Base-by-base conservation (phyloP, 2,329 filamentous ascomycete species). In the Endocalyx cinctus region DNA sequence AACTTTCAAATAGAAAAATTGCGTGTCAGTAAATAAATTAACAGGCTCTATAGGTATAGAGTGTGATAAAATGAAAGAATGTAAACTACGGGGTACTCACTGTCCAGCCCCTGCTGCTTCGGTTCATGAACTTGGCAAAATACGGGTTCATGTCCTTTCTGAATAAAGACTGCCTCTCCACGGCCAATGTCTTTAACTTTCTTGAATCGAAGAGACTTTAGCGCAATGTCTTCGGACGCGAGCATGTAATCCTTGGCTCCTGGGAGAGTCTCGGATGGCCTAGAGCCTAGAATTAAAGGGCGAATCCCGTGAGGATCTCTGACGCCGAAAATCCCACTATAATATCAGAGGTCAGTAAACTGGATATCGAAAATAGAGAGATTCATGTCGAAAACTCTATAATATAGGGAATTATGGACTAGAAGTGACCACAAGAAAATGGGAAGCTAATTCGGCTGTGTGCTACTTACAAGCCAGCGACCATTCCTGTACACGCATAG, bases 401-500 rank as follows among this genome's bases (percentile, higher is more conserved):
- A 6, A 12, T 10, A 29, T n/a, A 5, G 2, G 19, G 13, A 14
- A 14, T 5, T 17, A 10, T 10, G 28, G n/a, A 23, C 20, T 8
- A 8, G n/a, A 23, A 23, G 20, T 23, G 20, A 23, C 20, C 20
- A n/a, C n/a, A n/a, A n/a, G n/a, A n/a, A n/a, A n/a, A n/a, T n/a
- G n/a, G n/a, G n/a, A n/a, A n/a, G n/a, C n/a, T n/a, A n/a, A n/a
- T n/a, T n/a, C n/a, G n/a, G n/a, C n/a, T n/a, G n/a, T n/a, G n/a
- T n/a, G n/a, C n/a, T n/a, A n/a, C n/a, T n/a, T n/a, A n/a, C n/a
- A n/a, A 92, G 58, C 82, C 82, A 41, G 87, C 85, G 41, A 94
- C 67, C 85, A 94, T 88, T 37, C 83, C 84, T 18, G 84, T 87
- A 57, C 82, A 89, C 20, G 87, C 86, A 75, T 80, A 94, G 15